A percentile compares a stretch with the other conserved stretches of the same genome.
phyloP scores from a whole-genome alignment of 805 yeast species.

The Yamadazyma phyllophila region DNA sequence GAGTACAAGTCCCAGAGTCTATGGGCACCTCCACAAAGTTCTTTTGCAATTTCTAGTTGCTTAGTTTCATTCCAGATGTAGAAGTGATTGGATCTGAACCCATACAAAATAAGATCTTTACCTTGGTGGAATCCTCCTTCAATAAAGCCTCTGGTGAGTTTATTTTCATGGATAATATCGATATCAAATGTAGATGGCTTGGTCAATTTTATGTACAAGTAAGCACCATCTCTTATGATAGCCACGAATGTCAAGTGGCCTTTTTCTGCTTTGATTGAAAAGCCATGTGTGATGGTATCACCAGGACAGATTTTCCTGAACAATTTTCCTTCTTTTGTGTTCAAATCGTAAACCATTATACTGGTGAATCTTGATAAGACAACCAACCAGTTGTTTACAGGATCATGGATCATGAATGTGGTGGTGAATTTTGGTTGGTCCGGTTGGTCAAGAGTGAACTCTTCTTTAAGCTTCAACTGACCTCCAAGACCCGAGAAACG shows the following conservation, averaged over 20 bases:
- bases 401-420: conserved; percentile 52
- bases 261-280: conserved; percentile 25
- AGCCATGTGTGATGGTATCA: conserved; percentile 64
- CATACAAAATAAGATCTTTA: conserved; percentile 57
- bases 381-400: conserved; percentile 39
- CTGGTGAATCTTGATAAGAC: conserved; percentile 76
- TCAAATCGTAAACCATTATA: conserved; percentile 52
- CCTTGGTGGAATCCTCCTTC: conserved; percentile 62
- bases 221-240: conserved; percentile 68
- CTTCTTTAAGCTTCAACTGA: conserved; percentile 22
- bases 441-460: conserved; percentile 35
- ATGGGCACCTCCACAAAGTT: conserved; percentile 88
- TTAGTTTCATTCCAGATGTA: conserved; percentile 79
- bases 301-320: conserved; percentile 58
- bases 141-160: conserved; percentile 69
- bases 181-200: conserved; percentile 17
- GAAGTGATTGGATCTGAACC: conserved; percentile 78
- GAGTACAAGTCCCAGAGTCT: conserved; percentile 67
- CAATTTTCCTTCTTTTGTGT: conserved; percentile 18
- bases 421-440: conserved; percentile 51
- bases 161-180: conserved; percentile 49
- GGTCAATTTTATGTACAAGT: conserved; percentile 37
- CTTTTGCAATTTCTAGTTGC: conserved; percentile 66
- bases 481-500: conserved; percentile 25
- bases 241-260: conserved; percentile 32